Base-by-base conservation (phyloP, 257 asterid species). In the Gentiana straminea region DNA sequence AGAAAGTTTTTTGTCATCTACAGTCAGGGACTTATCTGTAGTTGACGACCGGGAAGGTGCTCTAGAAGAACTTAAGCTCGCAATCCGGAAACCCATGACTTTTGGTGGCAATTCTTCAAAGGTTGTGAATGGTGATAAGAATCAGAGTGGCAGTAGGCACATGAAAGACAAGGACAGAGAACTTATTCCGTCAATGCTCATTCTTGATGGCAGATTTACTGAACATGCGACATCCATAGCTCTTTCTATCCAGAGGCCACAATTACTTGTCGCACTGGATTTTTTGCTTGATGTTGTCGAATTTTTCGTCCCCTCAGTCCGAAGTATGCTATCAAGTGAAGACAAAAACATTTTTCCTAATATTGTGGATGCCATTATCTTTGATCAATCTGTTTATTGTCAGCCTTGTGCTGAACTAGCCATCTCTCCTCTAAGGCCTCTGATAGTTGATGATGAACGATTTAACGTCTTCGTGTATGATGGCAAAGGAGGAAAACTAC, bases 191-290 rank as follows among this genome's bases (percentile, higher is more conserved):
- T 81, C 95, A 55, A 79, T 91, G 87, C 79, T 91, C 55, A 81
- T 87, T 69, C 80, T 91, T 66, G 97, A 91, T 81, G 93, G 88
- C 73, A 87, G 57, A 73, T 81, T 87, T 64, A 15, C 55, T 70
- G 86, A 79, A 67, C 63, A 73, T 61, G 82, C 84, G 35, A 87
- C 88, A 33, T 68, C 55, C 64, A 47, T 87, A 57, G 81, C 86
- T 73, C 70, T 91, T 67, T 77, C 89, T 78, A 85, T 91, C 75
- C 98, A 91, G 77, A 83, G 98, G 83, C 98, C 98, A 33, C 96
- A 81, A 67, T 64, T 91, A 79, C 95, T 91, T 59, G 98, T 91
- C 49, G 94, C 98, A 56, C 90, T 91, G 60, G 98, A 91, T 66
- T 91, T 91, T 80, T 68, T 87, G 76, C 88, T 84, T 60, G 96